Evolutionary conservation across 176 grass and related monocot genomes (phyloP).

Genomic region (Thinopyrum elongatum): DNA sequence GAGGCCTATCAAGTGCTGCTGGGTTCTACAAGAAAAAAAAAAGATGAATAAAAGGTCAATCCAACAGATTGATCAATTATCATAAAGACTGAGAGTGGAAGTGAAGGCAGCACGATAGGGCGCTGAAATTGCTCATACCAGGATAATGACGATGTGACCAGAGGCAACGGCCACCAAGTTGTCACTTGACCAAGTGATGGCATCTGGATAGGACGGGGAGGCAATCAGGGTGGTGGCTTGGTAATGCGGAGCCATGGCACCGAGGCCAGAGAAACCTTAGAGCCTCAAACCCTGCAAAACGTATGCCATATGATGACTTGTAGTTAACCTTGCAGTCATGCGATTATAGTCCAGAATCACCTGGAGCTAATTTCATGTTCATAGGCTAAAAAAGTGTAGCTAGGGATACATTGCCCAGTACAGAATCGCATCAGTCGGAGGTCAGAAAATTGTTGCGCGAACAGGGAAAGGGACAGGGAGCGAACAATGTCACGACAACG

Average conservation of each 20-base stretch:
- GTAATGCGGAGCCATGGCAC: conserved; percentile 49
- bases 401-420: background rate
- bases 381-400: background rate
- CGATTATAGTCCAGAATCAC: background rate
- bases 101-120: background rate
- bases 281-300: background rate
- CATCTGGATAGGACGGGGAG: conserved; percentile 74
- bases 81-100: background rate
- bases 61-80: background rate
- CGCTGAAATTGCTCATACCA: conserved; percentile 44
- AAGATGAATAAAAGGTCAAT: background rate
- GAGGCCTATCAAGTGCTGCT: conserved; percentile 53
- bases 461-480: too few relatives aligned
- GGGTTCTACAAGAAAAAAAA: conserved; percentile 52
- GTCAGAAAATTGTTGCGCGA: too few relatives aligned
- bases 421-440: background rate
- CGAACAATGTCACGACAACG: background rate
- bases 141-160: conserved; percentile 71
- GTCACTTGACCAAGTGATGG: conserved; percentile 66
- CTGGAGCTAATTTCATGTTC: background rate
- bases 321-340: too few relatives aligned
- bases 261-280: background rate
- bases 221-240: conserved; percentile 62
- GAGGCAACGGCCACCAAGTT: conserved; percentile 86
- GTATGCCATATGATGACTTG: background rate